Evolutionary conservation across 495 filamentous ascomycete genomes (phyloP), one percentile per base, ranked within the genome.

Genomic region (Neurospora sp.): DNA sequence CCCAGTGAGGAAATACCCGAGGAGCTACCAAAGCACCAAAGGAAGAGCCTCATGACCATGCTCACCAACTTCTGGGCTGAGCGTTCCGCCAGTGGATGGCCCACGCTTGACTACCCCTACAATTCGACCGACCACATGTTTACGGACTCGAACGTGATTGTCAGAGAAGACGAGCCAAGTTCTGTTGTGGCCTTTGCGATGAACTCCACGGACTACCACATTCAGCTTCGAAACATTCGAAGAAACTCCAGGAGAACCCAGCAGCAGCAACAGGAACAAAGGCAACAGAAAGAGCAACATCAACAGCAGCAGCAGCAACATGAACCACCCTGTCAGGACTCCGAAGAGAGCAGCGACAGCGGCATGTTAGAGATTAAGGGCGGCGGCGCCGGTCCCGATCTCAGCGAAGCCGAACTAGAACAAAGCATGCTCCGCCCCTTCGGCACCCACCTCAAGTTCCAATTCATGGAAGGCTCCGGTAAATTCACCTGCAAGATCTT

Each of bases 1-100:
- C 90, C 89, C 31, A 87, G 87, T 69, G 85, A 87, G 46, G 89
- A 92, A 39, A 83, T 90, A 14, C 86, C 90, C 39, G 83, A 91
- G 14, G 94, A 97, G 73, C 85, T 99, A 16, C 94, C 93, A 1
- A 96, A 92, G 76, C 93, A 99, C 76, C 92, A 97, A 77, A 93
- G 94, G 77, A 93, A 89, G 72, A 97, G 94, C 23, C 87, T 98
- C 71, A 90, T 98, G 90, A 97, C 94, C 76, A 93, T 97, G 85
- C 85, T 99, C 71, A 94, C 92, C 11, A 97, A 94, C 73, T 99
- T 99, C 83, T 99, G 96, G 96, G 96, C 96, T 23, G 96, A 98
- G 79, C 90, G 96, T 59, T 98, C 96, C 27, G 93, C 96, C 48
- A 97, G 93, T 82, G 94, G 94, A 62, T 99, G 96, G 96, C 86